A percentile compares a stretch with the other conserved stretches of the same genome.
Conservation (phyloP, 495 filamentous ascomycete genomes). For the Rusavskia elegans region DNA sequence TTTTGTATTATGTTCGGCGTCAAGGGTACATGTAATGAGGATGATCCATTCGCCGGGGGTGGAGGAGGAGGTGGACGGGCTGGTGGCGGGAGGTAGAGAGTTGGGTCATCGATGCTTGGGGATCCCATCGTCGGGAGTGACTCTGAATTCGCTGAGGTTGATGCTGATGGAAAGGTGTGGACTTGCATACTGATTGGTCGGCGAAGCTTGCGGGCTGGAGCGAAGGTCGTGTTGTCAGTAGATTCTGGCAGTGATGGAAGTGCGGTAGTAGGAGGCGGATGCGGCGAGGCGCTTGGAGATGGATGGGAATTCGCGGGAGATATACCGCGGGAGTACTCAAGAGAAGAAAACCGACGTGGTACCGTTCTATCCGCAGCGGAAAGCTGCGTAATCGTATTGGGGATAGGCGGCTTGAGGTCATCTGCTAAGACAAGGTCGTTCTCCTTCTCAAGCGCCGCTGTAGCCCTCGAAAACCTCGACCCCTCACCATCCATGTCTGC, state of each 20-base stretch:
- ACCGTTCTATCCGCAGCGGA: slow-evolving; percentile 2
- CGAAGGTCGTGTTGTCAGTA: background rate
- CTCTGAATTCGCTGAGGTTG: background rate
- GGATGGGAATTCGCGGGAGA: background rate
- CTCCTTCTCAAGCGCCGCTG: too few species aligned
- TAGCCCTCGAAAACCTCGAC: too few species aligned
- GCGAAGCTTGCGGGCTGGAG: slow-evolving; percentile 1
- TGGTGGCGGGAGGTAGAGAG: background rate
- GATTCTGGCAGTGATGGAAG: slow-evolving; percentile 8
- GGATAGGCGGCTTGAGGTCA: slow-evolving; percentile 3
- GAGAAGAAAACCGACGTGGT: slow-evolving; percentile 10
- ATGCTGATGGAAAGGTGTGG: background rate
- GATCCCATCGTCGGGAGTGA: background rate
- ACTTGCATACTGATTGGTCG: slow-evolving; percentile 11
- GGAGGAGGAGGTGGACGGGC: background rate
- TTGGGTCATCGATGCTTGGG: background rate
- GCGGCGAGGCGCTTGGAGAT: slow-evolving; percentile 1
- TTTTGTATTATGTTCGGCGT: background rate
- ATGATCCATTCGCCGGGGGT: background rate
- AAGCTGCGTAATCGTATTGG: background rate
- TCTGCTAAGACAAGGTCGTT: background rate
- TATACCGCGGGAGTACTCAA: slow-evolving; percentile 13
- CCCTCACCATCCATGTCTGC: too few species aligned
- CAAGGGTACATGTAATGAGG: background rate
- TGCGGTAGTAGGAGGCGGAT: slow-evolving; percentile 10